phyloP scores from a whole-genome alignment of 768 basidiomycete species.

The Termitomyces sp. region DNA sequence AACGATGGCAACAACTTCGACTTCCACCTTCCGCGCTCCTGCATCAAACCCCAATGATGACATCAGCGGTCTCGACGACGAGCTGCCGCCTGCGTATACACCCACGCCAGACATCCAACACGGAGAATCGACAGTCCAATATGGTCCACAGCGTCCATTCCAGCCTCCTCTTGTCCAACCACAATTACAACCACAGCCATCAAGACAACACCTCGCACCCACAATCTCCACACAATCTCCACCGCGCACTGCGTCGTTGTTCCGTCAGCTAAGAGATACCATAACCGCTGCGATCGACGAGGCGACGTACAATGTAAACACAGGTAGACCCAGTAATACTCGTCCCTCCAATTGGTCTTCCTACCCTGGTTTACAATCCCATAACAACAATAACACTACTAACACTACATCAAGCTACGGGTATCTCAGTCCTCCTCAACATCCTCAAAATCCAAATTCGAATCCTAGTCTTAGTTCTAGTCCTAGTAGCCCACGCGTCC shows the following conservation, averaged over 20 bases:
- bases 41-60: too few relatives aligned
- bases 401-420: too few relatives aligned
- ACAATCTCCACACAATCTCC: neutral
- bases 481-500: neutral
- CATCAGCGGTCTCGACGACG: conserved; percentile 35
- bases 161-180: conserved; percentile 26
- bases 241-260: neutral
- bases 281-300: conserved; percentile 6
- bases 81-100: conserved; percentile 71
- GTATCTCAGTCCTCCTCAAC: too few relatives aligned
- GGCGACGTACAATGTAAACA: neutral
- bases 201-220: too few relatives aligned
- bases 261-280: conserved; percentile 9
- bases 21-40: too few relatives aligned
- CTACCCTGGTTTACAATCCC: too few relatives aligned
- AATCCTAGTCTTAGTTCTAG: neutral
- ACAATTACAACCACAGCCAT: conserved; percentile 10
- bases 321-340: too few relatives aligned
- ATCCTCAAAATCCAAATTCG: too few relatives aligned
- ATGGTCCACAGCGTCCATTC: conserved; percentile 63
- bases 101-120: conserved; percentile 43
- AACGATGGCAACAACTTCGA: too few relatives aligned
- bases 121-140: conserved; percentile 62
- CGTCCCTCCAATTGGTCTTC: too few relatives aligned
- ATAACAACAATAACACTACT: too few relatives aligned